Percentiles rank a stretch among this genome's conserved stretches.
Conservation (phyloP, 495 filamentous ascomycete genomes). For the Hyaloscypha finlandica region DNA sequence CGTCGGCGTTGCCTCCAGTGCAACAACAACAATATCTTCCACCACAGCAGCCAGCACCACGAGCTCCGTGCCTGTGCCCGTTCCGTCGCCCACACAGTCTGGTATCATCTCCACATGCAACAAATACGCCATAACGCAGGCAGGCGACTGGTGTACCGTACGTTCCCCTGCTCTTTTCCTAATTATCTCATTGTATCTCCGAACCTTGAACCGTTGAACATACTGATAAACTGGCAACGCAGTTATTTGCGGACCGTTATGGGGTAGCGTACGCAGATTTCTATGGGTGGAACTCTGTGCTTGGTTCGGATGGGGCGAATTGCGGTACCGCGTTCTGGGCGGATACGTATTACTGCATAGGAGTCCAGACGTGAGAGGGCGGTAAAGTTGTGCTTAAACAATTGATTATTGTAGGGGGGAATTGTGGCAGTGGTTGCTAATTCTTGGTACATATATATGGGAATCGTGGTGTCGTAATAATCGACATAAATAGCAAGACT, state of each 20-base stretch:
- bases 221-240: no score
- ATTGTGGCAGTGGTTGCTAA: no score
- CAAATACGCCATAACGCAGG: not conserved
- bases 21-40: not conserved
- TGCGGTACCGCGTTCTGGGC: slow-evolving; percentile 10
- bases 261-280: no score
- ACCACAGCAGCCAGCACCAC: slow-evolving; percentile 18
- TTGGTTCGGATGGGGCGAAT: slow-evolving; percentile 32
- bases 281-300: slow-evolving; percentile 8
- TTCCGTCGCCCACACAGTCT: not conserved
- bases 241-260: no score
- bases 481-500: no score
- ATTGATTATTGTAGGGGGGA: no score
- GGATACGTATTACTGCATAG: slow-evolving; percentile 8
- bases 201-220: slow-evolving; percentile 38
- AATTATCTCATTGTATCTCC: slow-evolving; percentile 34
- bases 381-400: no score
- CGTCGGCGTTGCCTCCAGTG: slow-evolving; percentile 38
- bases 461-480: no score
- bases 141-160: slow-evolving; percentile 12
- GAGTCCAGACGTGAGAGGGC: no score
- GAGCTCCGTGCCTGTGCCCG: slow-evolving; percentile 29
- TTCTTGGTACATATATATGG: no score
- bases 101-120: slow-evolving; percentile 1
- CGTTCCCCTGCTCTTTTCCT: no score